A percentile compares a stretch with the other conserved stretches of the same genome.
Evolutionary conservation across 1,284 basidiomycete species (phyloP).

Genomic region (Leccinum subfulvum): DNA sequence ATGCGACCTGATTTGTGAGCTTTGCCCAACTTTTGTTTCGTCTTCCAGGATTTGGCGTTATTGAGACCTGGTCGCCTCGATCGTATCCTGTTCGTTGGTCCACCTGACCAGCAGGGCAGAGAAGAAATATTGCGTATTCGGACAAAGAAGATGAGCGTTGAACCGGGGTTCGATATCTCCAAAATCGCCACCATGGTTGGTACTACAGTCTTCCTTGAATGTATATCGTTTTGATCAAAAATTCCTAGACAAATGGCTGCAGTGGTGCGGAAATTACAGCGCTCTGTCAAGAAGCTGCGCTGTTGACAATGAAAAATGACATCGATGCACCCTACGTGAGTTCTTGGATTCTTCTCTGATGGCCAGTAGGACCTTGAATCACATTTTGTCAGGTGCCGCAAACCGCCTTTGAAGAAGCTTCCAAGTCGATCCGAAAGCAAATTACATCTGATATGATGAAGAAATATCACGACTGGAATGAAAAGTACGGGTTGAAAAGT

Average conservation of each 20-base stretch:
- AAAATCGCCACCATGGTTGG: slow-evolving; percentile 75
- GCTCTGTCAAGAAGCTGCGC: slow-evolving; percentile 94
- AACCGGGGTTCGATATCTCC: slow-evolving; percentile 64
- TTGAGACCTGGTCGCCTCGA: slow-evolving; percentile 97
- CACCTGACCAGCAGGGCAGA: slow-evolving; percentile 78
- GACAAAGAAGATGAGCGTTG: slow-evolving; percentile 78
- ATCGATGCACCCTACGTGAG: slow-evolving; percentile 76
- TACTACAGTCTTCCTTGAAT: neutral
- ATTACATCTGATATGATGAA: slow-evolving; percentile 83
- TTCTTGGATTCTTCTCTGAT: slow-evolving; percentile 1
- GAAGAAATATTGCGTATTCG: slow-evolving; percentile 84
- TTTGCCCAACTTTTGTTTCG: slow-evolving; percentile 1
- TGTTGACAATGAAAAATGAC: slow-evolving; percentile 81
- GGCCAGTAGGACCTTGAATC: neutral
- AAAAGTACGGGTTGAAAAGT: slow-evolving; percentile 34
- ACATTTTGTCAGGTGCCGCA: slow-evolving; percentile 62
- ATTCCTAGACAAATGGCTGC: slow-evolving; percentile 81
- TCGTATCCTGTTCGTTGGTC: slow-evolving; percentile 91
- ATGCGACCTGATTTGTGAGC: neutral
- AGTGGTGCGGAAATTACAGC: slow-evolving; percentile 94
- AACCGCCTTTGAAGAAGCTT: slow-evolving; percentile 75
- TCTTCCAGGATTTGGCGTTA: slow-evolving; percentile 81
- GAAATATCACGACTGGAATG: slow-evolving; percentile 68
- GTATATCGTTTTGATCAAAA: slow-evolving; percentile 11
- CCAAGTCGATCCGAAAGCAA: slow-evolving; percentile 71